Percentiles rank a stretch among this genome's conserved stretches.
phyloP scores from a whole-genome alignment of 2,329 filamentous ascomycete species.

The Alternaria gaisen region DNA sequence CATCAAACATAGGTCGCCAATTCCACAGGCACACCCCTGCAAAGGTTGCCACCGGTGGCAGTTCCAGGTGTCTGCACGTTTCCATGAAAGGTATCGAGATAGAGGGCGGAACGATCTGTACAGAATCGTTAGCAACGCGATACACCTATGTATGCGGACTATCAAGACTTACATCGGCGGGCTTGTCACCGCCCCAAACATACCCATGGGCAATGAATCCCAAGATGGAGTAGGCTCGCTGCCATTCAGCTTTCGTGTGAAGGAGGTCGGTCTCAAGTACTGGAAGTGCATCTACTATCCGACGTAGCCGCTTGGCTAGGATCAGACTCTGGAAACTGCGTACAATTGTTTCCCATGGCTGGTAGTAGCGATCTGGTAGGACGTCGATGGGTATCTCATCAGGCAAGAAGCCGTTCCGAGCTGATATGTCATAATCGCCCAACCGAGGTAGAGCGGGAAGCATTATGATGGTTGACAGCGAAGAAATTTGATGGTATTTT shows the following conservation, averaged over 20 bases:
- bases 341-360: conserved; percentile 89
- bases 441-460: conserved; percentile 59
- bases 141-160: conserved; percentile 1
- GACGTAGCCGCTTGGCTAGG: conserved; percentile 81
- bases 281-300: conserved; percentile 81
- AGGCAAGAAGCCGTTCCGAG: conserved; percentile 87
- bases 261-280: conserved; percentile 84
- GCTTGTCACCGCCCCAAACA: conserved; percentile 83
- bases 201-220: conserved; percentile 85
- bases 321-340: conserved; percentile 88
- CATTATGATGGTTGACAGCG: conserved; percentile 41
- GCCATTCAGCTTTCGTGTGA: conserved; percentile 87
- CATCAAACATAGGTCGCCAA: conserved; percentile 87
- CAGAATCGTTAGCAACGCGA: conserved; percentile 27
- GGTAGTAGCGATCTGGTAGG: conserved; percentile 90
- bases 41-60: conserved; percentile 94
- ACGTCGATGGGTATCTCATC: conserved; percentile 78
- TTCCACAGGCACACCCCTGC: conserved; percentile 95
- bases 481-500: not conserved
- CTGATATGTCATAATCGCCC: conserved; percentile 80
- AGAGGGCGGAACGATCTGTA: conserved; percentile 73
- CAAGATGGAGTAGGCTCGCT: conserved; percentile 81
- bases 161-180: conserved; percentile 68
- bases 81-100: conserved; percentile 84
- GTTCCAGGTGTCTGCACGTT: conserved; percentile 79